Percentiles rank a stretch among this genome's conserved stretches.
Evolutionary conservation across 2,329 filamentous ascomycete species (phyloP).

Genomic region (Thermothelomyces thermophilus): DNA sequence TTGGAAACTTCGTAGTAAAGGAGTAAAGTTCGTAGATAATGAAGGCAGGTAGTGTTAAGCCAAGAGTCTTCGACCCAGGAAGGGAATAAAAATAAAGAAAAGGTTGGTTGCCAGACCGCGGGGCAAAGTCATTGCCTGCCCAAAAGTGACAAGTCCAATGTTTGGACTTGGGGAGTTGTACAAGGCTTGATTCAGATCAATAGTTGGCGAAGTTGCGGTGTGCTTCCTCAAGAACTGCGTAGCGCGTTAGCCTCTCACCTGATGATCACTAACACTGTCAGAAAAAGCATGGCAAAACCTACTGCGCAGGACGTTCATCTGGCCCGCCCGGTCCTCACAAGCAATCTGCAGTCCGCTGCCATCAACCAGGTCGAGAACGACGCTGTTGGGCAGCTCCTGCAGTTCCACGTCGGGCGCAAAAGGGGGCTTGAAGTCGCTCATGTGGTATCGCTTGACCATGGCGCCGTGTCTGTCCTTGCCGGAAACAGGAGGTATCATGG

Average conservation of each 20-base stretch:
- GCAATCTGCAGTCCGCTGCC: constrained; percentile 58
- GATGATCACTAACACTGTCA: background rate
- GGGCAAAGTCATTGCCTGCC: background rate
- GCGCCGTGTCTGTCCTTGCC: constrained; percentile 46
- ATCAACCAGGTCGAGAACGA: constrained; percentile 54
- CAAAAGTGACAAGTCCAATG: background rate
- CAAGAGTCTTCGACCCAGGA: background rate
- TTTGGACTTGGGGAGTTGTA: background rate
- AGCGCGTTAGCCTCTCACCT: constrained; percentile 24
- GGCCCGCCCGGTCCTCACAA: constrained; percentile 55
- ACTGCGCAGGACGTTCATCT: constrained; percentile 49
- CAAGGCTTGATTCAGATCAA: constrained; percentile 6
- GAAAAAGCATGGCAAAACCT: constrained; percentile 28
- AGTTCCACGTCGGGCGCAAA: constrained; percentile 83
- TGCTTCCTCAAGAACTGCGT: constrained; percentile 38
- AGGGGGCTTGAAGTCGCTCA: constrained; percentile 74
- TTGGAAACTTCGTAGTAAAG: background rate
- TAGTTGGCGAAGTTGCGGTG: constrained; percentile 21
- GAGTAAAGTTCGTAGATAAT: constrained; percentile 3
- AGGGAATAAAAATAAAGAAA: constrained; percentile 4
- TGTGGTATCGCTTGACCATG: constrained; percentile 68
- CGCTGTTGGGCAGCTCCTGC: constrained; percentile 87
- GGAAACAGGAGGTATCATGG: constrained; percentile 32
- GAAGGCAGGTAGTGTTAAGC: background rate
- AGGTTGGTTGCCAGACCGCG: constrained; percentile 15